A percentile compares a stretch with the other conserved stretches of the same genome.
Conservation (phyloP, 1,139 yeast species). For the Blastobotrys illinoisensis region DNA sequence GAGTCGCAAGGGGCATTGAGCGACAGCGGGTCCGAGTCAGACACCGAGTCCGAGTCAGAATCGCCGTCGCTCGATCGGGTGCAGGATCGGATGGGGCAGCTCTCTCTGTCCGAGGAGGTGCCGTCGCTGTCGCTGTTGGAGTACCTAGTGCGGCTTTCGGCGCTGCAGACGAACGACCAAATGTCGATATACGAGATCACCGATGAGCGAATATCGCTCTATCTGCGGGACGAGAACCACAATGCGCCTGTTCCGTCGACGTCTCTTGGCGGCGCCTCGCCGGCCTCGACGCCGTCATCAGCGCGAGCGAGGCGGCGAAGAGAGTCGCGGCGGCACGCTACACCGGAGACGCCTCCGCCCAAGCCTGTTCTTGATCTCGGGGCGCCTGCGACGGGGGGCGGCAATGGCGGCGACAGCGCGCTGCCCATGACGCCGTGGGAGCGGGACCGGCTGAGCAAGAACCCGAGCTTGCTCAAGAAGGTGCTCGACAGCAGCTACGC, state of each 20-base stretch:
- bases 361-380: not conserved
- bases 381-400: not conserved
- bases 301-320: not conserved
- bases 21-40: conserved; percentile 7
- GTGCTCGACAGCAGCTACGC: conserved; percentile 7
- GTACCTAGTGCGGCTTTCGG: conserved; percentile 55
- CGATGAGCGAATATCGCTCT: conserved; percentile 63
- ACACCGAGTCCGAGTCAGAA: conserved; percentile 2
- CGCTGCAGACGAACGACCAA: conserved; percentile 60
- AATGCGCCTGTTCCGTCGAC: not conserved
- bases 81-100: not conserved
- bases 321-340: not conserved
- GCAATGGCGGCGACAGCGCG: not conserved
- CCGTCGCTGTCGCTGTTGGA: conserved; percentile 56
- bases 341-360: not conserved
- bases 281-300: not conserved
- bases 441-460: conserved; percentile 18
- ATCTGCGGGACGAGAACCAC: conserved; percentile 51
- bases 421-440: conserved; percentile 25
- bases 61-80: not conserved
- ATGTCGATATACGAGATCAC: conserved; percentile 48
- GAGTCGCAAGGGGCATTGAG: conserved; percentile 6
- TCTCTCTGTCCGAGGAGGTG: not conserved
- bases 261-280: not conserved
- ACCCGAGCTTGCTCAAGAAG: conserved; percentile 11